phyloP scores from a whole-genome alignment of 2,329 filamentous ascomycete genomes.

The Raffaelea ambrosiae region DNA sequence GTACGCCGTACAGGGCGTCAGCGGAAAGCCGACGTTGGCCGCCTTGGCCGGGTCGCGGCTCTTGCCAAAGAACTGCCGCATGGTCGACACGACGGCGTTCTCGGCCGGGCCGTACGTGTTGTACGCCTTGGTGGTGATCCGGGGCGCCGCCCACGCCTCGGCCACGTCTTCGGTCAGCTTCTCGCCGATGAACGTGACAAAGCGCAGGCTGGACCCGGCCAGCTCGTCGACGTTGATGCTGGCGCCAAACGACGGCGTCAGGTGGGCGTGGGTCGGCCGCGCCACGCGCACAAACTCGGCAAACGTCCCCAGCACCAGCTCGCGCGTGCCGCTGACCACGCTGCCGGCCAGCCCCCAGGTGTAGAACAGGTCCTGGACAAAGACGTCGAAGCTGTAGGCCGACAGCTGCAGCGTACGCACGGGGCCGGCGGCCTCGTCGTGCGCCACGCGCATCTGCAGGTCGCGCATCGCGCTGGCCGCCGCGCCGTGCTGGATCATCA shows the following conservation, averaged over 20 bases:
- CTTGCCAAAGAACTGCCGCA: slow-evolving; percentile 16
- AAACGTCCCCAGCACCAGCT: slow-evolving; percentile 42
- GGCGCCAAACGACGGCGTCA: slow-evolving; percentile 9
- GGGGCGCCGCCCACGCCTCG: slow-evolving; percentile 42
- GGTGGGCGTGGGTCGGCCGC: slow-evolving; percentile 25
- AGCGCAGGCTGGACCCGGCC: slow-evolving; percentile 17
- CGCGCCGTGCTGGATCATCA: slow-evolving; percentile 44
- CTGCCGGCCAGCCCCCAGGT: slow-evolving; percentile 33
- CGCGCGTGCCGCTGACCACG: slow-evolving; percentile 48
- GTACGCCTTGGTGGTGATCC: slow-evolving; percentile 13
- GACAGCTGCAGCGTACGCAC: slow-evolving; percentile 28
- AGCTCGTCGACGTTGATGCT: slow-evolving; percentile 7
- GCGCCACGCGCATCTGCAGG: slow-evolving; percentile 21
- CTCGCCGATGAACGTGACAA: slow-evolving; percentile 53
- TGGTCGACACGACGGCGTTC: slow-evolving; percentile 14
- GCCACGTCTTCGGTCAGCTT: slow-evolving; percentile 49
- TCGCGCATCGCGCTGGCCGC: slow-evolving; percentile 26
- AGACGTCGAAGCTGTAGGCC: slow-evolving; percentile 30
- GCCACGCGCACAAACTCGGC: slow-evolving; percentile 40
- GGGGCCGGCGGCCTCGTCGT: slow-evolving; percentile 15
- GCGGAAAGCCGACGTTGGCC: slow-evolving; percentile 18
- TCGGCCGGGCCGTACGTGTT: slow-evolving; percentile 21
- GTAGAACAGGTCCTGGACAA: slow-evolving; percentile 57
- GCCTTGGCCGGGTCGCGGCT: slow-evolving; percentile 13
- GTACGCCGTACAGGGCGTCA: slow-evolving; percentile 13